A percentile compares a stretch with the other conserved stretches of the same genome.
Conservation (phyloP, 257 asterid species). For the Solanum virginianum region DNA sequence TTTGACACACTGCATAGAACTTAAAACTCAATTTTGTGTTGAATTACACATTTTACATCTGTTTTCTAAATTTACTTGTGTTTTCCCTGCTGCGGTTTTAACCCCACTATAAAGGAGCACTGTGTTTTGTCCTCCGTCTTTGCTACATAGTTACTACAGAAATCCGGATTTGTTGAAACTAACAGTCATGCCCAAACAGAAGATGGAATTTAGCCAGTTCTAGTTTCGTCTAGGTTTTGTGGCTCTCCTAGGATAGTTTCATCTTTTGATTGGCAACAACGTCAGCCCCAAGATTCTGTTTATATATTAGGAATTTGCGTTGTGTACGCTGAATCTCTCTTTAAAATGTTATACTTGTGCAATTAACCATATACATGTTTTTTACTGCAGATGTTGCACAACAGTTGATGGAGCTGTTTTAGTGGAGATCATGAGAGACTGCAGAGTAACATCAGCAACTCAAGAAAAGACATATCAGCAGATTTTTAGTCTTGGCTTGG, state of each 20-base stretch:
- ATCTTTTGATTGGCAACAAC: background rate
- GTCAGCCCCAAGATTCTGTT: background rate
- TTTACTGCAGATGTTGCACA: conserved; percentile 48
- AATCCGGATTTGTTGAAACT: background rate
- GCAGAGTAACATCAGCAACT: background rate
- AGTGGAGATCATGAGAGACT: conserved; percentile 11
- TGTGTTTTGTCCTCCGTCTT: background rate
- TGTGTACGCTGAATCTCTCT: background rate
- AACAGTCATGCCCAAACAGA: background rate
- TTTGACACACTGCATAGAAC: background rate
- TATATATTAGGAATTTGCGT: background rate
- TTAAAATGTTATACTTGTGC: background rate
- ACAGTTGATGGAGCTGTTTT: conserved; percentile 78
- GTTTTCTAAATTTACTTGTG: background rate
- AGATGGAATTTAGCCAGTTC: background rate
- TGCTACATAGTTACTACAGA: background rate
- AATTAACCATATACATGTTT: background rate
- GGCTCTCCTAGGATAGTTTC: background rate
- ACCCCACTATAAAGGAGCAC: background rate
- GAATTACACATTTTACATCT: background rate
- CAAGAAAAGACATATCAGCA: background rate
- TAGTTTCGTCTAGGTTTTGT: background rate
- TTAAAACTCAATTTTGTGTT: background rate
- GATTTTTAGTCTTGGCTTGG: background rate
- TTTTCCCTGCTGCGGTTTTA: background rate